Conservation (phyloP, 352 stramenopile genomes). For the Globisporangium nagaii region DNA sequence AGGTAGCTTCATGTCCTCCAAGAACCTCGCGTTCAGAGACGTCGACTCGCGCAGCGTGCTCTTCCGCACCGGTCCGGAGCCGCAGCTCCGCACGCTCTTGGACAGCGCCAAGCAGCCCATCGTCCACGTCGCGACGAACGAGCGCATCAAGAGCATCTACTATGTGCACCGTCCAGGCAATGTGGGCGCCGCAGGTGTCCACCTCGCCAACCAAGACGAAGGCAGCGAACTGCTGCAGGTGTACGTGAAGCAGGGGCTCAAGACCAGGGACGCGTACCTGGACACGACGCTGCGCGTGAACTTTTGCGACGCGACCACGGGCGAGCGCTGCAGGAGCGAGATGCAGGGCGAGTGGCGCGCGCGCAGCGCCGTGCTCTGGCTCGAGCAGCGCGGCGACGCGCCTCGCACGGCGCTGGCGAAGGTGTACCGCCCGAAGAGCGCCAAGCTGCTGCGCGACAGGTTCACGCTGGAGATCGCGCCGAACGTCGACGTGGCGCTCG, state of each 20-base stretch:
- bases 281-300: constrained; percentile 6
- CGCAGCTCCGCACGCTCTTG: constrained; percentile 1
- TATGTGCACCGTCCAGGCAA: constrained; percentile 6
- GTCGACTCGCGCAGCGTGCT: not conserved
- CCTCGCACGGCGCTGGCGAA: not conserved
- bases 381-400: not conserved
- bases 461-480: constrained; percentile 6
- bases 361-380: constrained; percentile 3
- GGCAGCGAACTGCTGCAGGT: constrained; percentile 1
- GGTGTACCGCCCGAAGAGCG: not conserved
- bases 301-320: constrained; percentile 1
- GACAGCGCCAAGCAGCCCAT: not conserved
- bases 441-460: not conserved
- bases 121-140: not conserved
- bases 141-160: constrained; percentile 3
- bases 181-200: not conserved
- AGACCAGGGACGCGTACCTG: not conserved
- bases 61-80: not conserved
- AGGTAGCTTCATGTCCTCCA: constrained; percentile 1
- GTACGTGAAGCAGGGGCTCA: constrained; percentile 4
- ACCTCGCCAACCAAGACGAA: not conserved
- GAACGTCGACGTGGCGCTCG: constrained; percentile 1
- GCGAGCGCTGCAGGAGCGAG: constrained; percentile 3
- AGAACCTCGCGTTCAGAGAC: constrained; percentile 3
- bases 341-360: constrained; percentile 6